Conservation (phyloP, 2,329 filamentous ascomycete species). For the Phyllosticta citrichinensis region DNA sequence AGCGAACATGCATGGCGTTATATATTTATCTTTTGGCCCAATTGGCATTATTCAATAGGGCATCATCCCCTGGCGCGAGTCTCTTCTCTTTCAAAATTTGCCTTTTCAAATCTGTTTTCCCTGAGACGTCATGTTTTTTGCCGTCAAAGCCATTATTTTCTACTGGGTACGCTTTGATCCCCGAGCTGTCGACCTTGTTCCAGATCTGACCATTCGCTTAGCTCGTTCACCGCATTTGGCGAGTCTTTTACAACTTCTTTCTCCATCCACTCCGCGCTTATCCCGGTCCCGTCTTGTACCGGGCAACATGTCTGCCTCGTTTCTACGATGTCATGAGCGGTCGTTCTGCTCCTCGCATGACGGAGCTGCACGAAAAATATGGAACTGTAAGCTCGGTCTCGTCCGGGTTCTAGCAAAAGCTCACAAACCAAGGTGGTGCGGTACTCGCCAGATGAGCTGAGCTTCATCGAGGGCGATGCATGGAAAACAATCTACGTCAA, state of each 20-base stretch:
- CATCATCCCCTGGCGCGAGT: not conserved
- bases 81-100: not conserved
- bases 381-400: not conserved
- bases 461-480: conserved; percentile 32
- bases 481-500: conserved; percentile 18
- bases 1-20: not conserved
- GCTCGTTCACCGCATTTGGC: not conserved
- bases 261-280: conserved; percentile 8
- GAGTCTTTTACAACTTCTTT: conserved; percentile 5
- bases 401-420: not conserved
- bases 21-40: not conserved
- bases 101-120: not conserved
- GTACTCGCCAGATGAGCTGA: conserved; percentile 31
- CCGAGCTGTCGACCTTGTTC: not conserved
- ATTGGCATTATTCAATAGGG: not conserved
- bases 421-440: conserved; percentile 25
- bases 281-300: conserved; percentile 5
- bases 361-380: not conserved
- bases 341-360: not conserved
- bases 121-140: not conserved
- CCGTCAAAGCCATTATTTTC: not conserved
- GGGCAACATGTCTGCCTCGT: not conserved
- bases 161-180: not conserved
- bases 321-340: not conserved
- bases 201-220: not conserved